phyloP scores from a whole-genome alignment of 202 grass and related monocot genomes.

The Schoenoplectus tabernaemontani region DNA sequence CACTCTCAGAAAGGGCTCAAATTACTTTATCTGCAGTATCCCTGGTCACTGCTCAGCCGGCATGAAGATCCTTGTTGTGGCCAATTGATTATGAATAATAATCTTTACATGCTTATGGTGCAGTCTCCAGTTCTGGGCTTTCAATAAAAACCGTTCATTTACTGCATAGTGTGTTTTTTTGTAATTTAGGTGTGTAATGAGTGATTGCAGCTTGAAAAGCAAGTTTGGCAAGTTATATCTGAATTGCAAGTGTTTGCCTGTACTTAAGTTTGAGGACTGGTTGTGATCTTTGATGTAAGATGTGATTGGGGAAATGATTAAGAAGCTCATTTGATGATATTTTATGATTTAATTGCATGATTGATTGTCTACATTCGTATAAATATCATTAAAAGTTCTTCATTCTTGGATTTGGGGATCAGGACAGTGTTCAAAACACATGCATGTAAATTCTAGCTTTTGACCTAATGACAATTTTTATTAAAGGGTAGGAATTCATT shows the following conservation, averaged over 20 bases:
- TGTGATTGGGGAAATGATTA: neutral
- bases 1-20: neutral
- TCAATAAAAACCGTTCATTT: neutral
- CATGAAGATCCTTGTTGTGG: slow-evolving; percentile 26
- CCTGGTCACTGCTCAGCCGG: slow-evolving; percentile 8
- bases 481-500: too few species aligned
- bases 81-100: neutral
- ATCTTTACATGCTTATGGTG: neutral
- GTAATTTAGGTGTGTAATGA: neutral
- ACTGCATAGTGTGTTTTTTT: neutral
- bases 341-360: neutral
- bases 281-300: neutral
- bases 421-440: too few species aligned
- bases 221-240: neutral
- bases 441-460: too few species aligned
- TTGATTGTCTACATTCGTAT: neutral
- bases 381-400: too few species aligned
- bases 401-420: too few species aligned
- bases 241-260: neutral
- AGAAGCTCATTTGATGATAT: neutral
- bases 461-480: too few species aligned
- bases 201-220: neutral
- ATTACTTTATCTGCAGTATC: slow-evolving; percentile 27
- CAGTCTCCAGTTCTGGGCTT: neutral
- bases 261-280: neutral